These are phyloP conservation scores for Echium plantagineum DNA, from an alignment of 257 asterid species.

Conservation along the genomic window DNA sequence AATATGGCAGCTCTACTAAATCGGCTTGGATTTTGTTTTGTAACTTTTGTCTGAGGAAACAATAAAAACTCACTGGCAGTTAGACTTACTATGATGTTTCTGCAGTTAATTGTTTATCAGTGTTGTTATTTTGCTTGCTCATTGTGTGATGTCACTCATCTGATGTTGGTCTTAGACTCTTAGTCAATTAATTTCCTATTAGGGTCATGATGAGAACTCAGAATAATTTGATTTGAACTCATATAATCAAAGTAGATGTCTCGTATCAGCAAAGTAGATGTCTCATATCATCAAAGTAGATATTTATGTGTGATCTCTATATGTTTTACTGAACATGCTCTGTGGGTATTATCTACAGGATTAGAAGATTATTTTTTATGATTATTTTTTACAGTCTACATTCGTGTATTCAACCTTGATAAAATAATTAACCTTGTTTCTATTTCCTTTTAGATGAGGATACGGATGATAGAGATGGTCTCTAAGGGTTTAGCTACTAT, in stretches of 20 bases:
- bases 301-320: background rate
- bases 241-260: no score
- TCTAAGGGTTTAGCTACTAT: slow-evolving; percentile 74
- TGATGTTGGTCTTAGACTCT: background rate
- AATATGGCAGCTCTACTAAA: no score
- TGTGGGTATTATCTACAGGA: background rate
- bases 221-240: background rate
- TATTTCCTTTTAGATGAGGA: slow-evolving; percentile 42
- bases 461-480: slow-evolving; percentile 87
- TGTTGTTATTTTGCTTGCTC: background rate
- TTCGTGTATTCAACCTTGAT: slow-evolving; percentile 1
- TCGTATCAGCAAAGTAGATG: no score
- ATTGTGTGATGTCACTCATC: background rate
- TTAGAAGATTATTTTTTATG: no score
- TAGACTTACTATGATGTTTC: no score
- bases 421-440: slow-evolving; percentile 3
- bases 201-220: background rate
- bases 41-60: no score
- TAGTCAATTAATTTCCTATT: no score
- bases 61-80: no score
- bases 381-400: no score
- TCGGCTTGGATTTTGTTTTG: no score
- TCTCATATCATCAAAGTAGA: no score
- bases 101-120: no score
- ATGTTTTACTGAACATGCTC: background rate